Base-by-base conservation (phyloP, 345 rosid species). In the Linum trigynum region DNA sequence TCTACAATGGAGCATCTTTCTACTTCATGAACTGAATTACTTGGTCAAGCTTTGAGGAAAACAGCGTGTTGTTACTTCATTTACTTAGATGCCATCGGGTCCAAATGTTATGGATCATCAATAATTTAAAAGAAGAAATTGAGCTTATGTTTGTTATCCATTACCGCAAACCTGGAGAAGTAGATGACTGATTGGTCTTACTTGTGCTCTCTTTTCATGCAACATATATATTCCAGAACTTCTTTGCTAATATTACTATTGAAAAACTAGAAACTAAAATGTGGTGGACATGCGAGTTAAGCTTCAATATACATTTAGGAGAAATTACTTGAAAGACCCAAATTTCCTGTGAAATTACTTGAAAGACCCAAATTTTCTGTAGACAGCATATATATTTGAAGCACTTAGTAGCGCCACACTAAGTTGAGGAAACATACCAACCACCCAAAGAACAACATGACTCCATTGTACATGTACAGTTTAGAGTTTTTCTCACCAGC, bases 361-460 rank as follows among this genome's bases (percentile, higher is more conserved):
- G 4, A 32, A 11, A n/a, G 23, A 59, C n/a, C 39, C 64, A 58
- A 32, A 43, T 4, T 37, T 55, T 23, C 42, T 65, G 8, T 57
- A 58, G 43, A 42, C 37, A 35, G 39, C 12, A 48, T 64, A 64
- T 41, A 64, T 61, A 65, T 32, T 53, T 40, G 62, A 62, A 6
- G 42, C n/a, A 10, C 70, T 66, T 16, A 39, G 53, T 64, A 62
- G 38, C 6, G 65, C 61, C 32, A 39, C 40, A 61, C 55, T 65
- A 60, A 51, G 57, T 69, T 51, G 32, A 65, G 50, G 76, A 73
- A 77, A 78, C 67, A 64, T 90, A 90, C 92, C 92, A 90, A 75
- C 97, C 97, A 91, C 63, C 86, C 92, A 38, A 86, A 71, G 85
- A 91, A 91, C 77, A 88, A 72, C 51, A 84, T 76, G 50, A 83